Evolutionary conservation across 306 rosid species (phyloP), one percentile per base, ranked within the genome.

Genomic region (Lagenaria siceraria): DNA sequence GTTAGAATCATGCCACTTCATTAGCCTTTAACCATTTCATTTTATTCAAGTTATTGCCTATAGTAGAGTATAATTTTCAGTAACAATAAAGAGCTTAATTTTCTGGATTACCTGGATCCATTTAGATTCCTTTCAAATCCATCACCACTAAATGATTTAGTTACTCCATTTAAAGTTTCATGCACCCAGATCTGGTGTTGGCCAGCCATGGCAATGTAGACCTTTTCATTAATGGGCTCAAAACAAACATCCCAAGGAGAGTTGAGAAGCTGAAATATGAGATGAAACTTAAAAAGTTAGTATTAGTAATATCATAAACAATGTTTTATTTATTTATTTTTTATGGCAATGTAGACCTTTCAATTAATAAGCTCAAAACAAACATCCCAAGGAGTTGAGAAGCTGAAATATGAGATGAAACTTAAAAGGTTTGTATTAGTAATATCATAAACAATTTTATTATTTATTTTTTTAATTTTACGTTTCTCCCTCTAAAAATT

Each of bases 191-290:
- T 88, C 86, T 95, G 98, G 84, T 95, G 98, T 75, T 89, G 95
- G 80, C 98, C 97, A 31, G 98, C 98, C 93, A 95, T 90, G 77
- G 98, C 98, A 63, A 95, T 87, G 80, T 95, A 95, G 78, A 95
- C 82, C 78, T 80, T 90, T 82, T 92, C 93, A 81, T 86, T 85
- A n/a, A 82, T 70, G 27, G 96, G 93, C 82, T 95, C 95, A 88
- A 84, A 95, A 96, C 96, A 95, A 74, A 88, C 89, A 89, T 94
- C 98, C 97, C 98, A 94, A 38, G 98, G 98, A 76, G 98, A 94
- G 88, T 94, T 94, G 80, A 94, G 97, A 78, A 89, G 91, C 98
- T 94, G 96, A 76, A 80, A 46, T 38, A 81, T 48, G 22, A 60
- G 58, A 46, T 60, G 55, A 51, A 36, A 62, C 49, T 59, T 25